Evolutionary conservation across 306 rosid genomes (phyloP).

Genomic region (Cucumis hystrix): DNA sequence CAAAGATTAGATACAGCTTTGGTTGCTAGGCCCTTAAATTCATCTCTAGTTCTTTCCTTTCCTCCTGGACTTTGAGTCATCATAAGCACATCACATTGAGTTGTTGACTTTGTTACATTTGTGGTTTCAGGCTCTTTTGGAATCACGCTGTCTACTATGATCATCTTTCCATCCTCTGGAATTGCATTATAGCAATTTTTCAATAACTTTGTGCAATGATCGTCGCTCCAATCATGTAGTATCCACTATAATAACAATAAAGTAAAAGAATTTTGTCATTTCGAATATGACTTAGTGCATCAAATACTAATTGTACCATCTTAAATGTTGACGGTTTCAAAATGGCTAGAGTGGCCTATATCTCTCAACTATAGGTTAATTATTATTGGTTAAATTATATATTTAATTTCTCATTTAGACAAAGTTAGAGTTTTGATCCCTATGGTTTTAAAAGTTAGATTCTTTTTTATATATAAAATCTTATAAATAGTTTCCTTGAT

Average conservation of each 20-base stretch:
- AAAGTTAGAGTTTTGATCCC: too few relatives aligned
- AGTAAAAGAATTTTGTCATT: too few relatives aligned
- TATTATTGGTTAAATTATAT: too few relatives aligned
- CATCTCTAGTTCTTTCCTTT: conserved; percentile 30
- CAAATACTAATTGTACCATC: too few relatives aligned
- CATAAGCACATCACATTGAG: conserved; percentile 24
- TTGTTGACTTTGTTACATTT: neutral
- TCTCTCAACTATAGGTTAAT: too few relatives aligned
- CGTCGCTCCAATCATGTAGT: conserved; percentile 29
- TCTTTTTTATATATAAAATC: too few relatives aligned
- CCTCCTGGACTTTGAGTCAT: conserved; percentile 40
- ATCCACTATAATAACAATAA: conserved; percentile 16
- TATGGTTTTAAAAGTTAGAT: too few relatives aligned
- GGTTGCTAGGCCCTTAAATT: conserved; percentile 30
- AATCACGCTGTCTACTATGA: conserved; percentile 28
- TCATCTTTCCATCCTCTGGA: conserved; percentile 40
- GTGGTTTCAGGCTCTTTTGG: conserved; percentile 15
- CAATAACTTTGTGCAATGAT: conserved; percentile 19
- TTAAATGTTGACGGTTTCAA: too few relatives aligned
- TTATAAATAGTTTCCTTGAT: too few relatives aligned
- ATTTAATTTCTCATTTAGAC: too few relatives aligned
- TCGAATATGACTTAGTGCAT: too few relatives aligned
- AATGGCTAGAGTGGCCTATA: too few relatives aligned
- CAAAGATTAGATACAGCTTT: conserved; percentile 25
- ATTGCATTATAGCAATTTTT: conserved; percentile 34